Evolutionary conservation across 129 eudicot species (phyloP).

Genomic region (Rutidosis leptorrhynchoides): DNA sequence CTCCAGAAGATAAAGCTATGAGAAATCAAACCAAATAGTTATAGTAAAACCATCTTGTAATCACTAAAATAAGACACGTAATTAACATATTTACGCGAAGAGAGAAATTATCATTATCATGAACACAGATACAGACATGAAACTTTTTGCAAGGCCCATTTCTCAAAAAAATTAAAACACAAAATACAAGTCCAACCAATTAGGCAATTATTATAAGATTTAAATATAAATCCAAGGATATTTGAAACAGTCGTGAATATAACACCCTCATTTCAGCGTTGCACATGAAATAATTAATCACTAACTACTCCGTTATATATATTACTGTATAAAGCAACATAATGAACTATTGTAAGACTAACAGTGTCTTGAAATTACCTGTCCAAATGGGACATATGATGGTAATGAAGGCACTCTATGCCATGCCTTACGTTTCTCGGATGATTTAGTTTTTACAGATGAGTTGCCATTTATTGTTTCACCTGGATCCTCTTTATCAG

Average conservation of each 20-base stretch:
- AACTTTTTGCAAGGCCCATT: slow-evolving; percentile 3
- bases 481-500: slow-evolving; percentile 40
- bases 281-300: neutral
- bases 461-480: slow-evolving; percentile 40
- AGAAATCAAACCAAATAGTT: slow-evolving; percentile 23
- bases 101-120: slow-evolving; percentile 2
- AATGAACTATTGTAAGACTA: neutral
- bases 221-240: slow-evolving; percentile 1
- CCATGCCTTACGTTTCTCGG: slow-evolving; percentile 61
- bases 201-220: neutral
- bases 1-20: slow-evolving; percentile 90
- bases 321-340: neutral
- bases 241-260: neutral
- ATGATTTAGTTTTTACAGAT: slow-evolving; percentile 37
- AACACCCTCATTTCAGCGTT: neutral
- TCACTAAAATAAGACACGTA: neutral
- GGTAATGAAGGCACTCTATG: slow-evolving; percentile 82
- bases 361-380: slow-evolving; percentile 41
- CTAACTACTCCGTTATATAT: slow-evolving; percentile 3
- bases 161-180: neutral
- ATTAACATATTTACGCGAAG: slow-evolving; percentile 11
- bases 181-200: slow-evolving; percentile 6
- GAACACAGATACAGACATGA: slow-evolving; percentile 11
- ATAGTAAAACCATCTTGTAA: neutral
- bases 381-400: slow-evolving; percentile 94